Base-by-base conservation (phyloP, 2,329 filamentous ascomycete species). In the Colletotrichum zoysiae region DNA sequence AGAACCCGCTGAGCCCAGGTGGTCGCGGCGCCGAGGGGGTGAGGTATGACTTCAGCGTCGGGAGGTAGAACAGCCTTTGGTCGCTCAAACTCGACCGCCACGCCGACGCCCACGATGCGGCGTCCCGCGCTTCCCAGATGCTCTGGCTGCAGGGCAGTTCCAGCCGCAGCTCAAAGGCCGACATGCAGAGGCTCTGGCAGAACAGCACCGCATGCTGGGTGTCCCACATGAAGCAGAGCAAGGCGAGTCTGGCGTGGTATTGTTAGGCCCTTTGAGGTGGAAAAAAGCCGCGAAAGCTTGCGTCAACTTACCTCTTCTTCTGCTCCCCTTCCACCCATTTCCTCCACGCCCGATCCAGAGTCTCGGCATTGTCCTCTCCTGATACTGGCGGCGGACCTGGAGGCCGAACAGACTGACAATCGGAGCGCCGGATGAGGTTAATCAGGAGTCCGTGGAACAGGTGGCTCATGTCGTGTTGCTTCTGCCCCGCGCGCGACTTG, bases 131-230 rank as follows among this genome's bases (percentile, higher is more conserved):
- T 76, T 91, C 89, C 89, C 89, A 92, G 0, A 86, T 75, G 0
- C 81, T 77, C 61, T 88, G 83, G 51, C 85, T 82, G 75, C 87
- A 90, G 0, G 89, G 89, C 2, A 91, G 77, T 2, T 84, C 82
- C 0, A 88, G 84, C 0, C 88, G 84, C 1, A 92, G 82, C 75
- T 91, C 89, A 61, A 91, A 91, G 0, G 89, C 87, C 1, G 88
- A 91, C 89, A 91, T 91, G 78, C 89, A 91, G 0, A 91, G 83
- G 5, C 87, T 90, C 76, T 91, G 89, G n/a, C 88, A 90, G 77
- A 91, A 91, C 0, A 91, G 81, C 0, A 91, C 88, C 0, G 89
- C 89, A 71, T 91, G 89, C 66, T 91, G 89, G 0, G 88, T 90
- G 74, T 91, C 89, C 89, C 89, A 91, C 82, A 91, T 87, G 76